Evolutionary conservation across 108 stramenopile genomes (phyloP).

Genomic region (Pseudonitzschia multiseries): DNA sequence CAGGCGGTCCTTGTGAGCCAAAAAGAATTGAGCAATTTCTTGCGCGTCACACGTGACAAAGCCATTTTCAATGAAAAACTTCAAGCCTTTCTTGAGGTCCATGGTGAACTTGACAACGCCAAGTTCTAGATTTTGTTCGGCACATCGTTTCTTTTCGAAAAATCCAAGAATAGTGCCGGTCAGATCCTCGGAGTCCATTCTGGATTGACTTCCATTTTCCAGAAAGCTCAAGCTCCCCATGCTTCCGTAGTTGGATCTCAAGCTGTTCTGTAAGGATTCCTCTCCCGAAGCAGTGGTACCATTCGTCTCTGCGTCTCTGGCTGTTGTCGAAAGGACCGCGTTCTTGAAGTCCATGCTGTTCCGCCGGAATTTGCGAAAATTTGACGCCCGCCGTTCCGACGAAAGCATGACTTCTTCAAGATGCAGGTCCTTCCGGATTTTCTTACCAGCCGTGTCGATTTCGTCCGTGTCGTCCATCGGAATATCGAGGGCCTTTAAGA

Average conservation of each 20-base stretch:
- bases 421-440: constrained; percentile 46
- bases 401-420: constrained; percentile 30
- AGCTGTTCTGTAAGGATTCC: background rate
- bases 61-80: constrained; percentile 86
- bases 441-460: constrained; percentile 61
- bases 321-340: background rate
- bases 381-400: background rate
- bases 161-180: constrained; percentile 48
- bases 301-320: background rate
- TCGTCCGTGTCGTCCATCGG: constrained; percentile 39
- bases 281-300: background rate
- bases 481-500: constrained; percentile 66
- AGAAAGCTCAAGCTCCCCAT: background rate
- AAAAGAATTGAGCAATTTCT: constrained; percentile 88
- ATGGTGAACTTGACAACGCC: constrained; percentile 95
- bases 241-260: background rate
- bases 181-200: constrained; percentile 41
- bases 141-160: constrained; percentile 60
- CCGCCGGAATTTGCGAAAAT: constrained; percentile 25
- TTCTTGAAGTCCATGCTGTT: constrained; percentile 1
- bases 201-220: background rate
- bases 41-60: constrained; percentile 83
- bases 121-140: constrained; percentile 88
- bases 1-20: constrained; percentile 81
- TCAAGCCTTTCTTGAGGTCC: constrained; percentile 87